These are phyloP conservation scores for Blepharisma japonicum DNA, from an alignment of 73 alveolate genomes.

Conservation along the genomic window DNA sequence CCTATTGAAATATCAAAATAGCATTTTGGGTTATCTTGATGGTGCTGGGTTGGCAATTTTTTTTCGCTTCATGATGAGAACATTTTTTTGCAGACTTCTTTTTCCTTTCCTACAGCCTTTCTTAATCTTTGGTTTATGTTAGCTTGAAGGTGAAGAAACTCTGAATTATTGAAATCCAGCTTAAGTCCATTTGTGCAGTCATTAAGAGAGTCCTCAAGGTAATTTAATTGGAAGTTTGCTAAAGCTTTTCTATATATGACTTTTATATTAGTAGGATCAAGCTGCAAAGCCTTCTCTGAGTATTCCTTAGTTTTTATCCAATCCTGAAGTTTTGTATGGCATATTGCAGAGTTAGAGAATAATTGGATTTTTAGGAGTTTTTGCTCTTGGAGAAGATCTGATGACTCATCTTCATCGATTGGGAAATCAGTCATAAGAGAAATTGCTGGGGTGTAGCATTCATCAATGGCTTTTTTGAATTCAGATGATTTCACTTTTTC, in stretches of 20 bases:
- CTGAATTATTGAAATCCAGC: slow-evolving; percentile 54
- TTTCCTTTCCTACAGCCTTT: slow-evolving; percentile 48
- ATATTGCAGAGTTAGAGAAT: slow-evolving; percentile 52
- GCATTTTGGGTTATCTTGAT: slow-evolving; percentile 59
- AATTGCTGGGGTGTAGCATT: slow-evolving; percentile 58
- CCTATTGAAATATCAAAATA: slow-evolving; percentile 88
- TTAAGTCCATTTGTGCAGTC: slow-evolving; percentile 67
- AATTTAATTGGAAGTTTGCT: slow-evolving; percentile 51
- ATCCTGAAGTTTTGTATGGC: slow-evolving; percentile 54
- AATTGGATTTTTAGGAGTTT: slow-evolving; percentile 48
- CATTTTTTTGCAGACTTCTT: slow-evolving; percentile 58
- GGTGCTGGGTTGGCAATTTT: slow-evolving; percentile 59
- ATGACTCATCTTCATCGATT: slow-evolving; percentile 38
- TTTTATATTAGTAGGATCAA: slow-evolving; percentile 63
- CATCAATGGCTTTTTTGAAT: slow-evolving; percentile 64
- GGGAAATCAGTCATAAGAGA: slow-evolving; percentile 53
- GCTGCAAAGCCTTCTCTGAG: slow-evolving; percentile 55
- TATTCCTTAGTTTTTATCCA: slow-evolving; percentile 52
- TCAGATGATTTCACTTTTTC: slow-evolving; percentile 68
- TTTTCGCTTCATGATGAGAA: slow-evolving; percentile 56
- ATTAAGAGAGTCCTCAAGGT: slow-evolving; percentile 61
- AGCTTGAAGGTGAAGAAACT: slow-evolving; percentile 26
- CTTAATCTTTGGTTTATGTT: slow-evolving; percentile 47
- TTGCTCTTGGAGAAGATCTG: slow-evolving; percentile 34
- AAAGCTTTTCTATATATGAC: slow-evolving; percentile 62